Percentiles rank a stretch among this genome's conserved stretches.
Conservation (phyloP, 352 stramenopile genomes). For the Globisporangium ultimum region DNA sequence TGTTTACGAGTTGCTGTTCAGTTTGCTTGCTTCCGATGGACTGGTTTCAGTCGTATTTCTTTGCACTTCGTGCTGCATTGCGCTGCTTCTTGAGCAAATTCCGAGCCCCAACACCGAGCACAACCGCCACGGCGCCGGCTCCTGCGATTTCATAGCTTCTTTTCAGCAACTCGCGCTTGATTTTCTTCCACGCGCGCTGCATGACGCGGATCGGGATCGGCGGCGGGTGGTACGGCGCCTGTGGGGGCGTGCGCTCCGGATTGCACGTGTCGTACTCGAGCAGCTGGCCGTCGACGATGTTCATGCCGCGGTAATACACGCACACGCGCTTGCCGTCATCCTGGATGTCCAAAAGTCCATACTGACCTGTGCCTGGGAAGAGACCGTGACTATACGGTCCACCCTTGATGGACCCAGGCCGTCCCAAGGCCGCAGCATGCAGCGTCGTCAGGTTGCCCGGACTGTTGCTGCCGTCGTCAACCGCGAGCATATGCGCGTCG, state of each 20-base stretch:
- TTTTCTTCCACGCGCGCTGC: slow-evolving; percentile 59
- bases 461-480: slow-evolving; percentile 76
- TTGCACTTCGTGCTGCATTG: too few species aligned
- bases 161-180: slow-evolving; percentile 12
- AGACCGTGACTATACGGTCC: slow-evolving; percentile 85
- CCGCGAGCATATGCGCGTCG: slow-evolving; percentile 88
- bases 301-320: slow-evolving; percentile 66
- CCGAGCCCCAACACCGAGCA: too few species aligned
- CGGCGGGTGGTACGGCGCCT: slow-evolving; percentile 56
- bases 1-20: too few species aligned
- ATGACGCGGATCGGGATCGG: slow-evolving; percentile 54
- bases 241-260: slow-evolving; percentile 55
- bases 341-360: slow-evolving; percentile 74
- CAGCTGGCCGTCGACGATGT: slow-evolving; percentile 47
- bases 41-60: too few species aligned
- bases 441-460: slow-evolving; percentile 75
- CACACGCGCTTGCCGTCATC: slow-evolving; percentile 70
- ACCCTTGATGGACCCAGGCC: slow-evolving; percentile 80
- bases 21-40: too few species aligned
- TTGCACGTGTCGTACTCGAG: slow-evolving; percentile 78
- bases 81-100: too few species aligned
- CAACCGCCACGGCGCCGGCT: too few species aligned
- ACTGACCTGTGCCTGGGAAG: slow-evolving; percentile 76
- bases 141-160: too few species aligned
- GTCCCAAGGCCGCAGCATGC: slow-evolving; percentile 77